A percentile compares a stretch with the other conserved stretches of the same genome.
These are phyloP conservation scores for Evernia prunastri DNA, from an alignment of 495 filamentous ascomycete genomes.

Conservation along the genomic window DNA sequence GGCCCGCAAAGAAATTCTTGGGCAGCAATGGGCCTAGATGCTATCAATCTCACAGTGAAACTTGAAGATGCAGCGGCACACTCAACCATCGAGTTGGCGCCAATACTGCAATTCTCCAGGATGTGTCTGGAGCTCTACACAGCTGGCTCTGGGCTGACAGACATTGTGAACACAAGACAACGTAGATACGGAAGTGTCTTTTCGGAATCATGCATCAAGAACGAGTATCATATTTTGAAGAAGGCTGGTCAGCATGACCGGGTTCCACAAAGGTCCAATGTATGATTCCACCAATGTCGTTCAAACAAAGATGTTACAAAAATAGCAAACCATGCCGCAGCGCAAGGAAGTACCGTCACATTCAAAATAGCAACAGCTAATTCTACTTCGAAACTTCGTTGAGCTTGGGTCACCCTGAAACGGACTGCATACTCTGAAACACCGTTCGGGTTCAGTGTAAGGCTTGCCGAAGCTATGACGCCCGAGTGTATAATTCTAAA, in stretches of 20 bases:
- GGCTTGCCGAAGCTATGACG: conserved; percentile 15
- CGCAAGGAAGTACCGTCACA: conserved; percentile 5
- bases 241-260: background rate
- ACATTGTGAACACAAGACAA: background rate
- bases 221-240: background rate
- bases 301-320: conserved; percentile 9
- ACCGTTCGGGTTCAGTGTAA: conserved; percentile 5
- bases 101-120: background rate
- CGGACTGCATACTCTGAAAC: conserved; percentile 17
- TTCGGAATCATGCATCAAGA: background rate
- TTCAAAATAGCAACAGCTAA: conserved; percentile 17
- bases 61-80: background rate
- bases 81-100: background rate
- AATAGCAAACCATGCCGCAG: conserved; percentile 6
- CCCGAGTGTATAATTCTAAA: conserved; percentile 7
- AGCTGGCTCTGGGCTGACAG: background rate
- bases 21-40: background rate
- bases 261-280: too few species aligned
- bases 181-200: background rate
- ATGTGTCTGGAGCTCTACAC: background rate
- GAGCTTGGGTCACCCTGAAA: conserved; percentile 4
- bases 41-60: background rate
- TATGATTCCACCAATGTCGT: background rate
- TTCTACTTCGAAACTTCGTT: conserved; percentile 10
- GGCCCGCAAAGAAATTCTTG: background rate